These are phyloP conservation scores for Penicillium sp. DNA, from an alignment of 2,329 filamentous ascomycete species.

Conservation along the genomic window DNA sequence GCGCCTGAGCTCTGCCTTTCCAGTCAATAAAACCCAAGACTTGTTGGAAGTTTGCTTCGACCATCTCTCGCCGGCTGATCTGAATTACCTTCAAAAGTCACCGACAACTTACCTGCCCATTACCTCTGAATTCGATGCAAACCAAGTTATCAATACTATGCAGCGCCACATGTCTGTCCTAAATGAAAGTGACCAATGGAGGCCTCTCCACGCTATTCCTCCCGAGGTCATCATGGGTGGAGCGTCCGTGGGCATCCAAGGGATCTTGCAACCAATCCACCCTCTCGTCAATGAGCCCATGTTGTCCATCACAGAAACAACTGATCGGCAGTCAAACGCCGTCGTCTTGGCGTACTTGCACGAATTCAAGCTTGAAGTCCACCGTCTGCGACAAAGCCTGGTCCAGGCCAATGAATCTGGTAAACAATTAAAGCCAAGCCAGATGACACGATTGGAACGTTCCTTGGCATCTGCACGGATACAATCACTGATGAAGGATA, in stretches of 20 bases:
- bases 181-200: constrained; percentile 29
- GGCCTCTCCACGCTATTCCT: constrained; percentile 21
- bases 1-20: constrained; percentile 16
- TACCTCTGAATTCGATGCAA: constrained; percentile 5
- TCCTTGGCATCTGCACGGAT: constrained; percentile 39
- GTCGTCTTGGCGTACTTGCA: constrained; percentile 32
- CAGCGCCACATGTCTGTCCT: constrained; percentile 31
- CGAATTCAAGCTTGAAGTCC: constrained; percentile 35
- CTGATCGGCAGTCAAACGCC: constrained; percentile 20
- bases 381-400: constrained; percentile 32
- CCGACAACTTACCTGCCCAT: constrained; percentile 20
- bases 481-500: constrained; percentile 38
- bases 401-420: constrained; percentile 29
- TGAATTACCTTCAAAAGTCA: constrained; percentile 31
- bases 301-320: constrained; percentile 23
- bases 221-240: constrained; percentile 23
- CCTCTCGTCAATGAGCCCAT: constrained; percentile 39
- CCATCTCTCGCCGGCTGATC: constrained; percentile 34
- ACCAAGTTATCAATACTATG: constrained; percentile 18
- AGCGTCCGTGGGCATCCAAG: constrained; percentile 24
- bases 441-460: constrained; percentile 40
- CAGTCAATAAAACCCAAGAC: constrained; percentile 12
- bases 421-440: constrained; percentile 35
- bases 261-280: constrained; percentile 33
- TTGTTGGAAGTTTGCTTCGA: constrained; percentile 33